Evolutionary conservation across 306 rosid genomes (phyloP).

Genomic region (Pachyrhizus erosus): DNA sequence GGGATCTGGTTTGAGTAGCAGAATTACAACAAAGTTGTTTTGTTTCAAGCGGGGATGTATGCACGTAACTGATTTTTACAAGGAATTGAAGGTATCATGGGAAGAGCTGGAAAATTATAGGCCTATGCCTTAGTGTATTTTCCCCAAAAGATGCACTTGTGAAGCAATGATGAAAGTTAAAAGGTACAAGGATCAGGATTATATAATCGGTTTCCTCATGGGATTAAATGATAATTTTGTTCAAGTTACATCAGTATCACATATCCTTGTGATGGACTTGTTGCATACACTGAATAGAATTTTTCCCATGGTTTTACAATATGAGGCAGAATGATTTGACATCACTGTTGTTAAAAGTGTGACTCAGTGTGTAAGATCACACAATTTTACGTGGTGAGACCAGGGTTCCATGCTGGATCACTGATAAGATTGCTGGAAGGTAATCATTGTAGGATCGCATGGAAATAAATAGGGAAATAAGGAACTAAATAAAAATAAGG

Average conservation of each 20-base stretch:
- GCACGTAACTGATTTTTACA: neutral
- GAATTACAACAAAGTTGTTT: too few relatives aligned
- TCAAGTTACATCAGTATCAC: neutral
- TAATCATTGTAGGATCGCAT: too few relatives aligned
- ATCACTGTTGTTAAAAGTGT: neutral
- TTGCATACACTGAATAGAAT: too few relatives aligned
- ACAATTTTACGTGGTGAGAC: neutral
- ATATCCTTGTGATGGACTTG: neutral
- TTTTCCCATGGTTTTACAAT: neutral
- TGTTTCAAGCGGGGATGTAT: too few relatives aligned
- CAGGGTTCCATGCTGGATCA: too few relatives aligned
- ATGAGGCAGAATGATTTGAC: neutral
- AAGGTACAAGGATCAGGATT: neutral
- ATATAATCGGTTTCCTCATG: neutral
- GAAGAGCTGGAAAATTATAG: neutral
- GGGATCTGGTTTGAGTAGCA: too few relatives aligned
- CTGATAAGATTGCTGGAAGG: too few relatives aligned
- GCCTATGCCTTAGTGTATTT: neutral
- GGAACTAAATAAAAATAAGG: too few relatives aligned
- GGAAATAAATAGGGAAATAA: too few relatives aligned
- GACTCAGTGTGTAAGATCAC: neutral
- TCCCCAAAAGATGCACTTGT: neutral
- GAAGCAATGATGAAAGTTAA: neutral
- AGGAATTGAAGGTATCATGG: neutral
- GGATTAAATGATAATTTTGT: neutral